Conservation (phyloP, 208 protist species). For the Trypanosoma theileri region DNA sequence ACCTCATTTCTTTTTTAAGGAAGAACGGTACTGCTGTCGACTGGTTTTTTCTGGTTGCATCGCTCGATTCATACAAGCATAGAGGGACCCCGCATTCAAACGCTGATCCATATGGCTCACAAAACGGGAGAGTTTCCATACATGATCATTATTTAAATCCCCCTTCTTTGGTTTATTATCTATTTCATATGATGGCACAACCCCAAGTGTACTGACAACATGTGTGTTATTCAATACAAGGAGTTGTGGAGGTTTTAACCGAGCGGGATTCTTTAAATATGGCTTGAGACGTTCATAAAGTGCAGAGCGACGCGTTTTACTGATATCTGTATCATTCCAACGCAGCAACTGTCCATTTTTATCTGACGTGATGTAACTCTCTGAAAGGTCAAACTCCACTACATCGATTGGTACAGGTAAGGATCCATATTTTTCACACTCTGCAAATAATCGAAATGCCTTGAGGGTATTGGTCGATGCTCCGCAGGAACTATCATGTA, state of each 20-base stretch:
- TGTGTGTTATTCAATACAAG: conserved; percentile 37
- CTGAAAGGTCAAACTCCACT: conserved; percentile 31
- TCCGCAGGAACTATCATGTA: conserved; percentile 44
- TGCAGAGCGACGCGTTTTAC: not conserved
- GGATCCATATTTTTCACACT: not conserved
- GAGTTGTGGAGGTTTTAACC: conserved; percentile 37
- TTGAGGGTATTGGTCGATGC: conserved; percentile 42
- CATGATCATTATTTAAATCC: conserved; percentile 3
- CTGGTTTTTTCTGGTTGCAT: not conserved
- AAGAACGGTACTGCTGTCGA: conserved; percentile 6
- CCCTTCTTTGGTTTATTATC: not conserved
- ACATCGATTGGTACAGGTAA: not conserved
- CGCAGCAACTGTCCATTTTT: not conserved
- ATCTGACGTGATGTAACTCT: not conserved
- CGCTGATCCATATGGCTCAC: not conserved
- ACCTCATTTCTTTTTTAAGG: not conserved
- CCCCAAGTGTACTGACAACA: conserved; percentile 33
- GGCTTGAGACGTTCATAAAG: conserved; percentile 24
- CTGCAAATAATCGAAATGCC: conserved; percentile 35
- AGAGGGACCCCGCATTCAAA: not conserved
- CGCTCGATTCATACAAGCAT: conserved; percentile 5
- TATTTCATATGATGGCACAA: conserved; percentile 12
- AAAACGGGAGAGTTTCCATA: conserved; percentile 2
- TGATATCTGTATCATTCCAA: not conserved
- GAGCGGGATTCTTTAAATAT: conserved; percentile 15